These are phyloP conservation scores for Trichoderma sp. DNA, from an alignment of 2,329 filamentous ascomycete genomes.

Conservation along the genomic window DNA sequence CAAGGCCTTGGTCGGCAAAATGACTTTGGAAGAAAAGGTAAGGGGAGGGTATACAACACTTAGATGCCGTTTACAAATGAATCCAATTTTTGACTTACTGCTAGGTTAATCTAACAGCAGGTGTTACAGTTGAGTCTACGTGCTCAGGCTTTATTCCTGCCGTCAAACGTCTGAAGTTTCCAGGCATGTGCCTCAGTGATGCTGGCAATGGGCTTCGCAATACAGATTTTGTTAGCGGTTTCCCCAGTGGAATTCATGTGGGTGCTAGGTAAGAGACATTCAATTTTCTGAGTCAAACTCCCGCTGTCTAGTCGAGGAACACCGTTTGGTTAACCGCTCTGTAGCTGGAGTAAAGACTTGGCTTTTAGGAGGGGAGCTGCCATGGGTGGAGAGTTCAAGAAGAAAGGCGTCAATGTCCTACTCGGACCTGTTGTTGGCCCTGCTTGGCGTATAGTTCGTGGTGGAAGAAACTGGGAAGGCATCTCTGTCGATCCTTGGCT, in stretches of 20 bases:
- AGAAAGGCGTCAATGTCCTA: slow-evolving; percentile 74
- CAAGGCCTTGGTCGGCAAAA: slow-evolving; percentile 62
- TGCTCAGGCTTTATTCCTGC: slow-evolving; percentile 46
- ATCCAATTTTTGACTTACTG: not conserved
- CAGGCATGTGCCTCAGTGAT: slow-evolving; percentile 45
- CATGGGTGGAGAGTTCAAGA: slow-evolving; percentile 73
- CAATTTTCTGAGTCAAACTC: not conserved
- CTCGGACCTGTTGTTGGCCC: slow-evolving; percentile 74
- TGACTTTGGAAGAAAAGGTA: slow-evolving; percentile 74
- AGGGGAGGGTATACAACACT: not conserved
- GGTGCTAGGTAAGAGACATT: slow-evolving; percentile 35
- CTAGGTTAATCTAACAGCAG: slow-evolving; percentile 70
- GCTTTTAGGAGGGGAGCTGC: slow-evolving; percentile 65
- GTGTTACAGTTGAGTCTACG: slow-evolving; percentile 52
- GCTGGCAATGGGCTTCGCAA: slow-evolving; percentile 44
- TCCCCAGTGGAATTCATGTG: slow-evolving; percentile 41
- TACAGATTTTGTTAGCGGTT: slow-evolving; percentile 43
- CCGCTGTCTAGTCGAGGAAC: not conserved
- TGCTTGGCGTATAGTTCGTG: slow-evolving; percentile 56
- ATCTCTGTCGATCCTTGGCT: slow-evolving; percentile 56
- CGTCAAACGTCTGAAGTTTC: slow-evolving; percentile 39
- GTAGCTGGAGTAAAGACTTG: slow-evolving; percentile 67
- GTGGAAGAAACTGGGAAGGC: slow-evolving; percentile 65
- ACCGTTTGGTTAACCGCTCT: not conserved
- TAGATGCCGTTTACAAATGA: too few species aligned